Conservation (phyloP, 495 filamentous ascomycete species). For the Penicillium robsamsonii region DNA sequence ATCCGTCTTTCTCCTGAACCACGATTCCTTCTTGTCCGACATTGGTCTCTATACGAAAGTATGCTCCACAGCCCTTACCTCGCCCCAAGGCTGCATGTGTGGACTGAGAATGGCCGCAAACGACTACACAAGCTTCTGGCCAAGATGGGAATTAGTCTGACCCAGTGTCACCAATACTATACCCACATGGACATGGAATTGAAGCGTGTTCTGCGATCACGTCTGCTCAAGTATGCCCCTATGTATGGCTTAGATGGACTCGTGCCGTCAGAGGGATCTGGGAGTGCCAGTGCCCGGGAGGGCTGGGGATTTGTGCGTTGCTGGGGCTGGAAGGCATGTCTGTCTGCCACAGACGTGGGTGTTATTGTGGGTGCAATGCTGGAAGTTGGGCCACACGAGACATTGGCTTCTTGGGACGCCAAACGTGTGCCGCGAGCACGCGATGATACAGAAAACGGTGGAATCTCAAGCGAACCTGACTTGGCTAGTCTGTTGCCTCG, state of each 20-base stretch:
- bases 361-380: constrained; percentile 87
- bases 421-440: constrained; percentile 38
- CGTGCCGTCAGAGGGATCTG: constrained; percentile 66
- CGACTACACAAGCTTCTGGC: constrained; percentile 93
- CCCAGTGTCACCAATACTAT: constrained; percentile 91
- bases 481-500: constrained; percentile 50
- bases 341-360: constrained; percentile 87
- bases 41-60: constrained; percentile 97
- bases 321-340: constrained; percentile 96
- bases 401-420: constrained; percentile 37
- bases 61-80: constrained; percentile 98
- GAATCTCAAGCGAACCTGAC: constrained; percentile 31
- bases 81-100: constrained; percentile 87
- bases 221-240: constrained; percentile 83
- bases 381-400: constrained; percentile 67
- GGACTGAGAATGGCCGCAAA: constrained; percentile 86
- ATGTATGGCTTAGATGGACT: constrained; percentile 90
- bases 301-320: constrained; percentile 96
- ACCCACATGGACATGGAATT: constrained; percentile 98
- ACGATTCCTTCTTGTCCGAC: constrained; percentile 86
- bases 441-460: constrained; percentile 29
- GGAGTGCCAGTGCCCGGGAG: constrained; percentile 56
- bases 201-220: constrained; percentile 81
- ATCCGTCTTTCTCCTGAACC: constrained; percentile 94
- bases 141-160: constrained; percentile 95